Percentiles rank a stretch among this genome's conserved stretches.
These are phyloP conservation scores for Phytophthora aleatoria DNA, from an alignment of 352 stramenopile species.

Conservation along the genomic window DNA sequence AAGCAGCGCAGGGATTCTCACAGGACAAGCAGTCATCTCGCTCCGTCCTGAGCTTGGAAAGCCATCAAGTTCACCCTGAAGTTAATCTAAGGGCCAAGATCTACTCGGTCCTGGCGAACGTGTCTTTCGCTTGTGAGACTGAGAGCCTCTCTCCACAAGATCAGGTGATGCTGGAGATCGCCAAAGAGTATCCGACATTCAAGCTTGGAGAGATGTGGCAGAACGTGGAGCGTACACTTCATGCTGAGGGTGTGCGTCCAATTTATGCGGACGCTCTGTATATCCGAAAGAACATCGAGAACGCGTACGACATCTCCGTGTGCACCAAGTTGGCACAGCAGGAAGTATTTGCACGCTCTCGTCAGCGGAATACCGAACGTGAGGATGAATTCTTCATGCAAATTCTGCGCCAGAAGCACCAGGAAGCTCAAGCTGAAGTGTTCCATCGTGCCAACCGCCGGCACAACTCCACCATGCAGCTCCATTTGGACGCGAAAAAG, in stretches of 20 bases:
- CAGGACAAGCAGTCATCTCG: conserved; percentile 16
- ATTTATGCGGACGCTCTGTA: conserved; percentile 82
- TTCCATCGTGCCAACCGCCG: conserved; percentile 56
- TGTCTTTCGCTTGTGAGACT: conserved; percentile 52
- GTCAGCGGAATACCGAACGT: conserved; percentile 11
- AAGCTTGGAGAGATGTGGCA: conserved; percentile 78
- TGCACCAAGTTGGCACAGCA: conserved; percentile 67
- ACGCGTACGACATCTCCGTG: conserved; percentile 70
- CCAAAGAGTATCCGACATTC: conserved; percentile 76
- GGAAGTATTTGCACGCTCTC: conserved; percentile 45
- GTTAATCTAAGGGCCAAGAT: conserved; percentile 79
- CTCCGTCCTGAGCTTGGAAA: conserved; percentile 40
- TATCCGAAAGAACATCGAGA: conserved; percentile 73
- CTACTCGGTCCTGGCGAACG: conserved; percentile 64
- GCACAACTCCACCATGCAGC: conserved; percentile 77
- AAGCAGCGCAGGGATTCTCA: conserved; percentile 45
- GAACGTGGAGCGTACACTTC: conserved; percentile 61
- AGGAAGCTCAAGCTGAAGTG: conserved; percentile 64
- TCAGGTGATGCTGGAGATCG: conserved; percentile 71
- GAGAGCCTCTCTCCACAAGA: conserved; percentile 50
- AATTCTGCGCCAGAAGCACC: conserved; percentile 68
- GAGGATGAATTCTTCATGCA: conserved; percentile 58
- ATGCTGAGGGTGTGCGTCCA: conserved; percentile 64
- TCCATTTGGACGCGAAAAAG: conserved; percentile 78
- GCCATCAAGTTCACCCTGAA: conserved; percentile 43